Percentiles rank a stretch among this genome's conserved stretches.
These are phyloP conservation scores for Ophiostoma sp. DNA, from an alignment of 2,329 filamentous ascomycete genomes.

Conservation along the genomic window DNA sequence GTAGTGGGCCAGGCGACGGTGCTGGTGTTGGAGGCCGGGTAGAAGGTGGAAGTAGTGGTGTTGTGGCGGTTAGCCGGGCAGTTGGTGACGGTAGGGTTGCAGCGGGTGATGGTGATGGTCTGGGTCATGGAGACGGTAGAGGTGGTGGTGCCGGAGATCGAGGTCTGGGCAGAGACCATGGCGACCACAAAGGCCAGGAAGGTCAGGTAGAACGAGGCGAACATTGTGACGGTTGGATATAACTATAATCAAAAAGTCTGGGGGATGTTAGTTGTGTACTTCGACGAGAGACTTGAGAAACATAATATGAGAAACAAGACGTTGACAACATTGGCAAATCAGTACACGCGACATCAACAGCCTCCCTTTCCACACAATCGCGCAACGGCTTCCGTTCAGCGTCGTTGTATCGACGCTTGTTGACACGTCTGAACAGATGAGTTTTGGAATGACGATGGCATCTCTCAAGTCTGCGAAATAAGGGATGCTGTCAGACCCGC, in stretches of 20 bases:
- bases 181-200: conserved; percentile 37
- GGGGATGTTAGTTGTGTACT: background rate
- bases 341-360: background rate
- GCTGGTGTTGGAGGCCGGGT: conserved; percentile 26
- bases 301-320: background rate
- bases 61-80: conserved; percentile 38
- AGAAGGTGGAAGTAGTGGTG: conserved; percentile 28
- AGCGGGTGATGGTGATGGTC: conserved; percentile 45
- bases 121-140: conserved; percentile 43
- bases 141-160: conserved; percentile 37
- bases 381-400: background rate
- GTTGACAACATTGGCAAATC: conserved; percentile 6
- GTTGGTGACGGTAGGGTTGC: conserved; percentile 41
- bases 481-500: conserved; percentile 5
- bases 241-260: background rate
- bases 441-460: background rate
- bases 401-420: background rate
- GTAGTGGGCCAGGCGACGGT: conserved; percentile 26
- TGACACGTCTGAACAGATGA: background rate
- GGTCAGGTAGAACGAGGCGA: conserved; percentile 23
- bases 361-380: background rate
- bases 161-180: conserved; percentile 32
- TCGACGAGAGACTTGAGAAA: background rate
- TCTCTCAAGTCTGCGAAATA: background rate
- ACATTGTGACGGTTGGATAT: conserved; percentile 20